Evolutionary conservation across 768 basidiomycete species (phyloP).

Genomic region (Amanita thiersii): DNA sequence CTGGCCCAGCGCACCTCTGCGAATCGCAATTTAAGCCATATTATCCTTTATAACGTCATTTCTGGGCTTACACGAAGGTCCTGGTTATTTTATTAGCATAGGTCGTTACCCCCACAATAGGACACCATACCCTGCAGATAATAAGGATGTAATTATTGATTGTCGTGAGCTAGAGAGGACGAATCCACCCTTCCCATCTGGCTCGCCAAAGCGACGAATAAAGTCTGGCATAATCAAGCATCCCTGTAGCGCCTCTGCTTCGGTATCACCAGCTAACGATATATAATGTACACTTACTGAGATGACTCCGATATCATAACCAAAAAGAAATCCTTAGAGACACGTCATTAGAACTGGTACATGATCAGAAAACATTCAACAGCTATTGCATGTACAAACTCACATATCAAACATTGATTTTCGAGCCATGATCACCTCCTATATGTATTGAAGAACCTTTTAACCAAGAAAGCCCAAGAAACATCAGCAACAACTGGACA

Average conservation of each 20-base stretch:
- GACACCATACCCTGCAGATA: conserved; percentile 65
- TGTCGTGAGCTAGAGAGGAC: conserved; percentile 56
- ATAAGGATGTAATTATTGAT: conserved; percentile 70
- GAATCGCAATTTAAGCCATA: conserved; percentile 9
- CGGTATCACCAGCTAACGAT: background rate
- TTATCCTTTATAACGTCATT: conserved; percentile 6
- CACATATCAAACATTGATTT: background rate
- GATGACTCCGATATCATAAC: conserved; percentile 74
- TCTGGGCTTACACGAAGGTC: conserved; percentile 39
- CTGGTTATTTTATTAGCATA: conserved; percentile 16
- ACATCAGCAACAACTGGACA: conserved; percentile 15
- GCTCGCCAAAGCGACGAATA: conserved; percentile 56
- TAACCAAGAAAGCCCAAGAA: background rate
- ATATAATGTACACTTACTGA: conserved; percentile 33
- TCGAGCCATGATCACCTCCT: conserved; percentile 19
- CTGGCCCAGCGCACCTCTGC: conserved; percentile 55
- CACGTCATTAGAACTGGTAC: background rate
- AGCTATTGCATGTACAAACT: background rate
- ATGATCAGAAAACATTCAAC: background rate
- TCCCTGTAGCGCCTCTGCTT: conserved; percentile 37
- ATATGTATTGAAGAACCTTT: background rate
- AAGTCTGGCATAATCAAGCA: conserved; percentile 79
- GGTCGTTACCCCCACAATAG: background rate
- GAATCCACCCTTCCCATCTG: conserved; percentile 34
- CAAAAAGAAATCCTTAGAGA: conserved; percentile 51